Evolutionary conservation across 139 green algal species (phyloP).

Genomic region (Limnomonas spitsbergensis): DNA sequence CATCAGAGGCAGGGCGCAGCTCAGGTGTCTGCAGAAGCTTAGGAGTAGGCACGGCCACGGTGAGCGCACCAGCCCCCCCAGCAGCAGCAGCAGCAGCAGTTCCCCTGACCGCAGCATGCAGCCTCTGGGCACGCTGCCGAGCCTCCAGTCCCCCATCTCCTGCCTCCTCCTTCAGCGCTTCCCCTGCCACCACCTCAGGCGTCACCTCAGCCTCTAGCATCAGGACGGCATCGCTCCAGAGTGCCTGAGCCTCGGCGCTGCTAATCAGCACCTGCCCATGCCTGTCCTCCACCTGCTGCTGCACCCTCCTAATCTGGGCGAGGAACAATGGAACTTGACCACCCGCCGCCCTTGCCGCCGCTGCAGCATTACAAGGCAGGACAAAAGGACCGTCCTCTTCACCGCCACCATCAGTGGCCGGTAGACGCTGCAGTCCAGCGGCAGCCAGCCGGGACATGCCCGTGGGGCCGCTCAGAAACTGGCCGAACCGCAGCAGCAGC

Average conservation of each 20-base stretch:
- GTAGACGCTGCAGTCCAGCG: neutral
- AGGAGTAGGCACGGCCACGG: too few relatives aligned
- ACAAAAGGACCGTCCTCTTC: neutral
- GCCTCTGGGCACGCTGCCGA: too few relatives aligned
- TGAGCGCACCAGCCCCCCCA: too few relatives aligned
- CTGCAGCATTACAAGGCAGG: neutral
- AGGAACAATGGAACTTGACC: too few relatives aligned
- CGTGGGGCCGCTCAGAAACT: neutral
- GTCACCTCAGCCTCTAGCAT: neutral
- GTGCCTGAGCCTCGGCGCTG: too few relatives aligned
- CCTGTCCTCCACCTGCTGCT: neutral
- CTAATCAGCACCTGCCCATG: neutral
- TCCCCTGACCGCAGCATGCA: too few relatives aligned
- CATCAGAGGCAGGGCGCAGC: too few relatives aligned
- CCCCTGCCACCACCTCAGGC: too few relatives aligned
- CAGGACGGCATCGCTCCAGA: neutral
- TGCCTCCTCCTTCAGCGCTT: too few relatives aligned
- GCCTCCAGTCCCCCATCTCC: too few relatives aligned
- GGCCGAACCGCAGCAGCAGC: neutral
- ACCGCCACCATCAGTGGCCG: neutral
- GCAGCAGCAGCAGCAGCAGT: too few relatives aligned
- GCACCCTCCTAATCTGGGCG: neutral
- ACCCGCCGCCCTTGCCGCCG: neutral
- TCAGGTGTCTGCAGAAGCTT: too few relatives aligned
- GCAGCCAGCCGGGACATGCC: neutral